A percentile compares a stretch with the other conserved stretches of the same genome.
These are phyloP conservation scores for Massariosphaeria phaeospora DNA, from an alignment of 495 filamentous ascomycete species.

Conservation along the genomic window DNA sequence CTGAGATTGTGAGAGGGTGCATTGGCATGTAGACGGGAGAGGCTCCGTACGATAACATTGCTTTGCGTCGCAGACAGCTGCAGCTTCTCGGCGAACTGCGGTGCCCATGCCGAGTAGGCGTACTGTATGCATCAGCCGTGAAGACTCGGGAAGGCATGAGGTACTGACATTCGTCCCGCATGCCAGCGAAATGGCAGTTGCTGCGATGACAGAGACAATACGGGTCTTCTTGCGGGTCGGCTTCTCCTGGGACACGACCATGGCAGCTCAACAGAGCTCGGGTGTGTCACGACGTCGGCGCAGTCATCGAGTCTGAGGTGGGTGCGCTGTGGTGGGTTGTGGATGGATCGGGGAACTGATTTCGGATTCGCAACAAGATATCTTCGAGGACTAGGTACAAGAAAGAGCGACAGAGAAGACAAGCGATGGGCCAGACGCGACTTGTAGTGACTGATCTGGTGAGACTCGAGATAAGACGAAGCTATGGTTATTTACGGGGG, in stretches of 20 bases:
- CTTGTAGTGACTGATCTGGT: too few relatives aligned
- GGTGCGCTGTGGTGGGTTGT: too few relatives aligned
- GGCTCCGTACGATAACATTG: slow-evolving; percentile 71
- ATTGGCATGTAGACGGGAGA: slow-evolving; percentile 7
- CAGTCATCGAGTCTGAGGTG: slow-evolving; percentile 27
- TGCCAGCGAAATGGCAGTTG: slow-evolving; percentile 77
- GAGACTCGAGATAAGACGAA: too few relatives aligned
- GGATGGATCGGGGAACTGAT: too few relatives aligned
- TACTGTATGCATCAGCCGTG: slow-evolving; percentile 54
- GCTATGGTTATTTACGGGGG: too few relatives aligned
- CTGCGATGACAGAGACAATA: slow-evolving; percentile 75
- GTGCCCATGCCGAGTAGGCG: slow-evolving; percentile 97
- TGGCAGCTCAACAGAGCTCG: slow-evolving; percentile 7
- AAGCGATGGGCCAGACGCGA: too few relatives aligned
- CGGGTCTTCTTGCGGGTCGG: slow-evolving; percentile 51
- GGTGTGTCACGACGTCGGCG: background rate
- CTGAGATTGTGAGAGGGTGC: slow-evolving; percentile 37
- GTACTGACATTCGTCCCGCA: slow-evolving; percentile 83
- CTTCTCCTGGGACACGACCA: slow-evolving; percentile 3
- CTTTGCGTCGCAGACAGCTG: slow-evolving; percentile 82
- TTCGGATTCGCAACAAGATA: too few relatives aligned
- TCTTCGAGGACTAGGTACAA: too few relatives aligned
- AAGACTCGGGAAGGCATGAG: background rate
- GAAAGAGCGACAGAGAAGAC: too few relatives aligned
- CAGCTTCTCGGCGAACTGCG: slow-evolving; percentile 82